Base-by-base conservation (phyloP, 495 filamentous ascomycete genomes). In the Oleoguttula mirabilis region DNA sequence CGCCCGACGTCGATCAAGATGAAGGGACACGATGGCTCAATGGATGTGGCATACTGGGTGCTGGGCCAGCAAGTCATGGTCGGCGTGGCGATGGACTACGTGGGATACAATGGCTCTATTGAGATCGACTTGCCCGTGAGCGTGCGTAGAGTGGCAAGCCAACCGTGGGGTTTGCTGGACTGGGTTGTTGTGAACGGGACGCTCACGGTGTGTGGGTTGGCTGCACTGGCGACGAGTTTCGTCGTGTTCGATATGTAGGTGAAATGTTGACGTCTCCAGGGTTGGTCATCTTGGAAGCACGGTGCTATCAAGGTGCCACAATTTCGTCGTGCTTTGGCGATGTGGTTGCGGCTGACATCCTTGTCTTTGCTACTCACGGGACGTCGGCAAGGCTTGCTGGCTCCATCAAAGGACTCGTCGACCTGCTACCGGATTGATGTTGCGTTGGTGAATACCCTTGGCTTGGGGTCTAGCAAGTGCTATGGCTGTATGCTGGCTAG, bases 1-100 rank as follows among this genome's bases (percentile, higher is more conserved):
- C 16, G 37, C 43, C 31, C 41, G 10, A 36, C 12, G 10, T 3
- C 4, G 10, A 17, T 44, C 10, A 8, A 6, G 4, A 21, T 44
- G 11, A 39, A 15, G 8, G 33, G 41, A 2, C 14, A 36, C 19
- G n/a, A 16, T 5, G 12, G 35, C 12, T n/a, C n/a, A n/a, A n/a
- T 42, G 44, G 48, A 47, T 23, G 42, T 45, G n/a, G 15, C 47
- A 1, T 44, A 45, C 21, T 50, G 41, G 47, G 31, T 46, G 15
- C 2, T 39, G 0, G 43, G 32, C 10, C 24, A 24, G 27, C 21
- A 33, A 31, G 32, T 44, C 5, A 7, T 50, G 34, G 42, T 45
- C 10, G 42, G 47, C 15, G 47, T 38, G 20, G 34, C 28, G 3
- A 21, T 45, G 15, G 47, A 45, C 32, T 45, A 50, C 30, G 47